phyloP scores from a whole-genome alignment of 139 green algal genomes.

The Chlamydomonas sp. region DNA sequence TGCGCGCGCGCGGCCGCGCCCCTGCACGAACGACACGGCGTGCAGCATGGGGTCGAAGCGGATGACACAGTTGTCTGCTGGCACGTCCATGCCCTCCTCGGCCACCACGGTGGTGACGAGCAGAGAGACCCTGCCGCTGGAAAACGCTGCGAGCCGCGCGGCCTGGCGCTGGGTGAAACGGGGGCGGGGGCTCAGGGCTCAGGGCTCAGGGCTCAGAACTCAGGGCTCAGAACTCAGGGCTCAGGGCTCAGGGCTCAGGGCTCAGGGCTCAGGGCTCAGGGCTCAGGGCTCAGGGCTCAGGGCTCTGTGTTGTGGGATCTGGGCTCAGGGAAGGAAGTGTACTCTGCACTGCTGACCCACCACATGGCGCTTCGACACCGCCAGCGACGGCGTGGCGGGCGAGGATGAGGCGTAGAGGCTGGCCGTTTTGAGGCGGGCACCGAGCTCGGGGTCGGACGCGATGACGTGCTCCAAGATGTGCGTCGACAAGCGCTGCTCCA shows the following conservation, averaged over 20 bases:
- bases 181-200: no score
- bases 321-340: no score
- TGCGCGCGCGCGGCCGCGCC: no score
- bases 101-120: background rate
- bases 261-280: no score
- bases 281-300: no score
- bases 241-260: no score
- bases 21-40: conserved; percentile 1
- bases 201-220: no score
- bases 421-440: background rate
- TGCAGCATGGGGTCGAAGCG: conserved; percentile 6
- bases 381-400: background rate
- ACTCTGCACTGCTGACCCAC: no score
- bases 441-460: background rate
- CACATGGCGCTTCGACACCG: no score
- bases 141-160: background rate
- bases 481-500: background rate
- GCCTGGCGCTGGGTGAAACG: no score
- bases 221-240: no score
- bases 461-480: background rate
- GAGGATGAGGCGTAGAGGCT: background rate
- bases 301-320: no score
- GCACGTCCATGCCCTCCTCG: conserved; percentile 5
- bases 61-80: conserved; percentile 4
- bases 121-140: background rate